These are phyloP conservation scores for Penicillium daleae DNA, from an alignment of 495 filamentous ascomycete genomes.

Conservation along the genomic window DNA sequence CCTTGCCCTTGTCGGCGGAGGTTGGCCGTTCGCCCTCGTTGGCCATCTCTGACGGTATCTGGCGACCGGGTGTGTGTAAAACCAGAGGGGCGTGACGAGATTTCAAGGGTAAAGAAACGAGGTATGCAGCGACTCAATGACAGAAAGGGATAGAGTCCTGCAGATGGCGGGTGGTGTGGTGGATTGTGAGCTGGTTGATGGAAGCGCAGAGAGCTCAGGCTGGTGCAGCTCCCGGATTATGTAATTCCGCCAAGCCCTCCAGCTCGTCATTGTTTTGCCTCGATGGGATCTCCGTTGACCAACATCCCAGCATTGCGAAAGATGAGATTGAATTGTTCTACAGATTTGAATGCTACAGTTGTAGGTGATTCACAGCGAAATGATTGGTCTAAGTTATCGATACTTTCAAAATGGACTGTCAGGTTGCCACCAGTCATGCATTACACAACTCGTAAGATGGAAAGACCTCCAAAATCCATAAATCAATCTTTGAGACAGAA, in stretches of 20 bases:
- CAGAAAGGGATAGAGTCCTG: conserved; percentile 26
- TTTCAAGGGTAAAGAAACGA: conserved; percentile 1
- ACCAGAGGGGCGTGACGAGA: conserved; percentile 12
- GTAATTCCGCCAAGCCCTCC: conserved; percentile 38
- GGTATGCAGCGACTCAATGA: conserved; percentile 17
- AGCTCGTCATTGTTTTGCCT: conserved; percentile 34
- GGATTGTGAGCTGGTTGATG: conserved; percentile 49
- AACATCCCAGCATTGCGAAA: not conserved
- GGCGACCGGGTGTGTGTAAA: conserved; percentile 34
- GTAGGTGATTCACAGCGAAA: too few species aligned
- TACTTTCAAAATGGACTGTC: too few species aligned
- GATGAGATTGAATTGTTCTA: too few species aligned
- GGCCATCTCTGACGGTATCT: conserved; percentile 69
- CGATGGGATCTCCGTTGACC: not conserved
- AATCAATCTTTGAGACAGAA: conserved; percentile 34
- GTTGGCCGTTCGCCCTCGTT: conserved; percentile 87
- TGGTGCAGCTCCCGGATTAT: conserved; percentile 50
- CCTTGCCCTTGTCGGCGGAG: conserved; percentile 92
- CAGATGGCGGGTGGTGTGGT: conserved; percentile 37
- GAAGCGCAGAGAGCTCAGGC: conserved; percentile 42
- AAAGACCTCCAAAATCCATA: not conserved
- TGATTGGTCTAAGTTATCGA: too few species aligned
- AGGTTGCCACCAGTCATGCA: too few species aligned
- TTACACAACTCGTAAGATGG: not conserved
- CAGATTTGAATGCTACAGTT: not conserved